A percentile compares a stretch with the other conserved stretches of the same genome.
These are phyloP conservation scores for Aspergillus clavatus DNA, from an alignment of 2,329 filamentous ascomycete species.

Conservation along the genomic window DNA sequence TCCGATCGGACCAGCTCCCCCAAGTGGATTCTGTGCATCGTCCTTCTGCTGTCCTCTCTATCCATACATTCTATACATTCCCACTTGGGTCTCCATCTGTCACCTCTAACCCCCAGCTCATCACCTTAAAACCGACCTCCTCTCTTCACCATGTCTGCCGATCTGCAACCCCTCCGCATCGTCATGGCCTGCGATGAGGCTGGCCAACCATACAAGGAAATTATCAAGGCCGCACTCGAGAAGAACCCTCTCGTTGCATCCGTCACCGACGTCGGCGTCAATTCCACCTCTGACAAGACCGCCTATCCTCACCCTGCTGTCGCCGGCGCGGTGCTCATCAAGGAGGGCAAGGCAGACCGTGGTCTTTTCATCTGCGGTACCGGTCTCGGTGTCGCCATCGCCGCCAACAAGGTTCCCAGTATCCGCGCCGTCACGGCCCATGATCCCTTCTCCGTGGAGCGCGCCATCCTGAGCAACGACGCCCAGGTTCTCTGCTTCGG, in stretches of 20 bases:
- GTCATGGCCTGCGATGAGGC: slow-evolving; percentile 66
- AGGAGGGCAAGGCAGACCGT: slow-evolving; percentile 59
- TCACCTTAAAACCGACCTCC: too few species aligned
- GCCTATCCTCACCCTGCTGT: slow-evolving; percentile 77
- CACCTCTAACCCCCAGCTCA: slow-evolving; percentile 2
- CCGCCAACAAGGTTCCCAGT: slow-evolving; percentile 82
- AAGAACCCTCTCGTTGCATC: slow-evolving; percentile 61
- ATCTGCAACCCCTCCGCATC: slow-evolving; percentile 49
- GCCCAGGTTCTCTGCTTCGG: slow-evolving; percentile 85
- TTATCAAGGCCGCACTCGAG: slow-evolving; percentile 68
- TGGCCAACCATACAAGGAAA: slow-evolving; percentile 72
- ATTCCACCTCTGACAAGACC: slow-evolving; percentile 64
- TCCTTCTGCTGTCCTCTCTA: neutral
- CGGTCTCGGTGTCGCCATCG: slow-evolving; percentile 78
- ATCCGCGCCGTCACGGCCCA: slow-evolving; percentile 85
- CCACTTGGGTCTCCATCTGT: slow-evolving; percentile 5
- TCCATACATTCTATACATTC: slow-evolving; percentile 2
- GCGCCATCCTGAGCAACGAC: slow-evolving; percentile 76
- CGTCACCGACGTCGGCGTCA: slow-evolving; percentile 70
- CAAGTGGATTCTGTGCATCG: neutral
- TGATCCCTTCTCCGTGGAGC: slow-evolving; percentile 78
- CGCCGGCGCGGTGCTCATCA: slow-evolving; percentile 57
- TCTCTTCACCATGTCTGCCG: slow-evolving; percentile 29
- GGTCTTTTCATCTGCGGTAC: slow-evolving; percentile 78
- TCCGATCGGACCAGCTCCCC: too few species aligned